phyloP scores from a whole-genome alignment of 192 early-diverging fungal species.

The Linnemannia hyalina region DNA sequence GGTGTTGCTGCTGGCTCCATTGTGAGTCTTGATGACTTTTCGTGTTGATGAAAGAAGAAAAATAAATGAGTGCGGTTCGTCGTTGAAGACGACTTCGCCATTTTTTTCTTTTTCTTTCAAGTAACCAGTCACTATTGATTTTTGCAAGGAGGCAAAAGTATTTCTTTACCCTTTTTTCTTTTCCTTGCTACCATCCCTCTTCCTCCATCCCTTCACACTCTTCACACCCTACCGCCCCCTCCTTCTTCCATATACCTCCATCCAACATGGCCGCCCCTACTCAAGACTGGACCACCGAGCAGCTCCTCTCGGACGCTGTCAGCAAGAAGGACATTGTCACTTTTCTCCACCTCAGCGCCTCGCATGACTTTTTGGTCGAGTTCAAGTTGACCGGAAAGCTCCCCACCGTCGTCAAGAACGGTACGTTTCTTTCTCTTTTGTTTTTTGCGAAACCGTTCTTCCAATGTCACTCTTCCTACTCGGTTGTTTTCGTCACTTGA shows the following conservation, averaged over 20 bases:
- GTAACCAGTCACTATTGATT: conserved; percentile 40
- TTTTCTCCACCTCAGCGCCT: conserved; percentile 75
- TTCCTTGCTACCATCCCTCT: background rate
- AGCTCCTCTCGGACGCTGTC: conserved; percentile 73
- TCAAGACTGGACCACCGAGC: conserved; percentile 71
- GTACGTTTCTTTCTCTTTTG: conserved; percentile 14
- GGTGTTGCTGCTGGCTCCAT: background rate
- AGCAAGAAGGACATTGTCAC: conserved; percentile 80
- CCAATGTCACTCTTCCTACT: background rate
- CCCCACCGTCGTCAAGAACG: conserved; percentile 75
- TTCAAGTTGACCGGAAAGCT: conserved; percentile 81
- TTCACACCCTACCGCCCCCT: background rate
- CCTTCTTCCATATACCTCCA: background rate
- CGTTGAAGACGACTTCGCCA: background rate
- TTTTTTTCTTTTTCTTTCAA: background rate
- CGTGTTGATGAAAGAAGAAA: conserved; percentile 2
- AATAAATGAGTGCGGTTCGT: background rate
- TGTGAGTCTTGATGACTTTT: background rate
- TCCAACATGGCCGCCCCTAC: conserved; percentile 44
- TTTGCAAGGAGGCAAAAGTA: background rate
- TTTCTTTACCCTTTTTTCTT: conserved; percentile 11
- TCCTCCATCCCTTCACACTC: background rate
- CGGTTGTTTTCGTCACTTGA: background rate
- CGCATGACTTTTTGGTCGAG: conserved; percentile 70
- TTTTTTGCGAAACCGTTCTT: background rate